Conservation (phyloP, 805 yeast species). For the Diddensiella transvaalensis region DNA sequence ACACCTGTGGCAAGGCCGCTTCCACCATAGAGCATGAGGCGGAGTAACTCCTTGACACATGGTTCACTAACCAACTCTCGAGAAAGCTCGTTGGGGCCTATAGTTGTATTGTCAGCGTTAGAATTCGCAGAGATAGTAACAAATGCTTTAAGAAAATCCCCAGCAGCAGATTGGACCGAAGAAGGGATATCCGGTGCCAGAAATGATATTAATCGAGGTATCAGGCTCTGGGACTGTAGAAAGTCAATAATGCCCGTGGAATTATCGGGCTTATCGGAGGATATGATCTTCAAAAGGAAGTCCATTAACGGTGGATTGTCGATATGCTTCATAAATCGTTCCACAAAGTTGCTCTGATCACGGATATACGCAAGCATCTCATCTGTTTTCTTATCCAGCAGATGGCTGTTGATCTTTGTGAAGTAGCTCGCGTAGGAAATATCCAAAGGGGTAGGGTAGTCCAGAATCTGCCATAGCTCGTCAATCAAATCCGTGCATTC, state of each 20-base stretch:
- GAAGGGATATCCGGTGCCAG: conserved; percentile 66
- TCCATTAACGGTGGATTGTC: conserved; percentile 96
- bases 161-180: conserved; percentile 85
- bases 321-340: conserved; percentile 75
- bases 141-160: conserved; percentile 91
- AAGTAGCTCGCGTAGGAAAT: conserved; percentile 80
- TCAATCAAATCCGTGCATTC: conserved; percentile 62
- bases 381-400: conserved; percentile 82
- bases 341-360: conserved; percentile 66
- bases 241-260: conserved; percentile 84
- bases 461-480: conserved; percentile 76
- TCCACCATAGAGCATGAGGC: conserved; percentile 71
- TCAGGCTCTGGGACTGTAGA: conserved; percentile 66
- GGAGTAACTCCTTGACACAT: conserved; percentile 61
- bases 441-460: conserved; percentile 60
- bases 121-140: conserved; percentile 92
- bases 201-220: conserved; percentile 67
- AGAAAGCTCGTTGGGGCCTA: conserved; percentile 94
- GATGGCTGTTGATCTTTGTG: conserved; percentile 86
- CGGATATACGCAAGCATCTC: conserved; percentile 71
- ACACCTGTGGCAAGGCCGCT: conserved; percentile 92
- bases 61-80: conserved; percentile 80
- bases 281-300: conserved; percentile 79
- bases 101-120: conserved; percentile 81
- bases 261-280: conserved; percentile 86